phyloP scores from a whole-genome alignment of 2,329 filamentous ascomycete species.

The Emergomyces pasteurianus region DNA sequence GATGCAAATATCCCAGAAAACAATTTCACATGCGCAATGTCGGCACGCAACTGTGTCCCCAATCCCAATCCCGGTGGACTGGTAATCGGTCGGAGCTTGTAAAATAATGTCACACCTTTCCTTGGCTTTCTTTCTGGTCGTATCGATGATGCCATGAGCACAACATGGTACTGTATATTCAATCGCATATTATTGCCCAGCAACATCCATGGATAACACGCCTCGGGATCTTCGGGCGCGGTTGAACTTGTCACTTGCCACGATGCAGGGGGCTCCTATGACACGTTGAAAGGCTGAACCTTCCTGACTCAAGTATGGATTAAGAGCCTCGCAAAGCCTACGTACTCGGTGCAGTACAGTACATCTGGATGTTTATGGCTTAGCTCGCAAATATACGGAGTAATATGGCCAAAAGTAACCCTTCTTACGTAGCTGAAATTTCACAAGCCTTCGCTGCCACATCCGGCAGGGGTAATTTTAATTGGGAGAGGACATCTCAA shows the following conservation, averaged over 20 bases:
- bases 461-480: background rate
- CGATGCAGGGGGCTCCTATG: background rate
- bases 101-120: background rate
- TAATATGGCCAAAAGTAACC: no score
- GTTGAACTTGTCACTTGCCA: background rate
- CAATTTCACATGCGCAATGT: background rate
- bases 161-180: background rate
- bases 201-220: background rate
- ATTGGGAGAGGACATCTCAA: background rate
- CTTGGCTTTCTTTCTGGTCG: background rate
- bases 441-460: no score
- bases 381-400: background rate
- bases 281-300: background rate
- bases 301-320: background rate
- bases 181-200: background rate
- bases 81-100: constrained; percentile 1
- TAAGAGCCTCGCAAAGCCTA: background rate
- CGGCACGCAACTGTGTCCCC: background rate
- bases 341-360: no score
- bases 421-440: no score
- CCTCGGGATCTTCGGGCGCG: background rate
- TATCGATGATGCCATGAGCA: background rate
- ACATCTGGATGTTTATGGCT: background rate
- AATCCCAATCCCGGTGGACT: background rate
- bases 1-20: background rate